Conservation (phyloP, 495 filamentous ascomycete genomes). For the Halenospora varia region DNA sequence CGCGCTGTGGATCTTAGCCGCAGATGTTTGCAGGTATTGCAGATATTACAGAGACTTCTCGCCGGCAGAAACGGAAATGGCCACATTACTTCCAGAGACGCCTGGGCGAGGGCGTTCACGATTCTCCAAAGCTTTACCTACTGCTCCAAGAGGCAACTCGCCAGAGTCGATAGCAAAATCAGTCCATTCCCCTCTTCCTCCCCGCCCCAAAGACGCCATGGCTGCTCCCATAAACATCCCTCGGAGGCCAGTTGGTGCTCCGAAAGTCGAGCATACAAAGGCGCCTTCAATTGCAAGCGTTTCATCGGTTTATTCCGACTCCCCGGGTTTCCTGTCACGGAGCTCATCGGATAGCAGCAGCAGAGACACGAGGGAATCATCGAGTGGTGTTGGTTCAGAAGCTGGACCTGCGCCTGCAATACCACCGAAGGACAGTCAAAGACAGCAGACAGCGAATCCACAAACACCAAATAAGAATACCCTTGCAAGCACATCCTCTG, state of each 20-base stretch:
- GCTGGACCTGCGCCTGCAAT: conserved; percentile 11
- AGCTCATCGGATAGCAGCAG: conserved; percentile 21
- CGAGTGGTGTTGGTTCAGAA: conserved; percentile 22
- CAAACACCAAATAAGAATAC: conserved; percentile 4
- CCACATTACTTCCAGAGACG: conserved; percentile 10
- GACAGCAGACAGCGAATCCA: not conserved
- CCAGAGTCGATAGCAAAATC: conserved; percentile 1
- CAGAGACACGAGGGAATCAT: conserved; percentile 19
- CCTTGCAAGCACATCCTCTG: conserved; percentile 9
- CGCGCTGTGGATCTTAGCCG: not conserved
- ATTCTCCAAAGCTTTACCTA: conserved; percentile 21
- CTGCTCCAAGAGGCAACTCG: conserved; percentile 6
- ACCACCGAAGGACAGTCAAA: conserved; percentile 15
- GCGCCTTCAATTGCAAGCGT: conserved; percentile 8
- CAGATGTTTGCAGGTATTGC: not conserved
- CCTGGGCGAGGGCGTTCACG: conserved; percentile 20
- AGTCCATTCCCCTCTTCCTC: conserved; percentile 15
- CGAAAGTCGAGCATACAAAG: not conserved
- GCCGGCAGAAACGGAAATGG: conserved; percentile 5
- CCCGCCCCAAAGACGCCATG: conserved; percentile 14
- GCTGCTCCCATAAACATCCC: conserved; percentile 11
- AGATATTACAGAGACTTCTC: not conserved
- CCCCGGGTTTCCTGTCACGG: conserved; percentile 13
- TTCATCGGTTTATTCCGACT: conserved; percentile 21
- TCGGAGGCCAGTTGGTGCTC: conserved; percentile 19